Evolutionary conservation across 805 yeast species (phyloP), one percentile per base, ranked within the genome.

Genomic region (Jamesozyma gamospora): DNA sequence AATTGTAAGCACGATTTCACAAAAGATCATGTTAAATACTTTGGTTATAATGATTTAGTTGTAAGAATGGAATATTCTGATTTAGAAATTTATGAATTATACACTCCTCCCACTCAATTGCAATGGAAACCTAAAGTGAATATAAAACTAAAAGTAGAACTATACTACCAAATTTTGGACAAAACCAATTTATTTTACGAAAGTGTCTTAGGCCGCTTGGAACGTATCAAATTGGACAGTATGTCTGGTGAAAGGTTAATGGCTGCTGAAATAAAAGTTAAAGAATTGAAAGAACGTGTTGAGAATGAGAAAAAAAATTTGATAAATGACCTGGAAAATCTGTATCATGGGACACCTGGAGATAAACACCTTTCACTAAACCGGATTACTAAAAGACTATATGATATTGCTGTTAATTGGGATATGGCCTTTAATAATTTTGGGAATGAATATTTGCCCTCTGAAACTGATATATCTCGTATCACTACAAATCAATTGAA

Each of bases 391-490:
- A 66, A 90, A 49, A 72, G 72, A 28, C 67, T 90, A 14, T 96
- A 90, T 52, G 87, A 82, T 41, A 63, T 79, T 24, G 88, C 94
- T 3, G 87, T 85, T 17, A 73, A 69, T 31, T 92, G 97, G 97
- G 95, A 90, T 60, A 51, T 62, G 17, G 94, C 81, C 41, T 87
- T 92, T 51, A 71, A 75, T 28, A 82, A 75, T 7, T 90, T 92
- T 63, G 96, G 84, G 43, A 71, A 71, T 33, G 70, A 70, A 16
- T 92, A 73, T 54, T 70, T 90, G 43, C 97, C 97, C 1, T 77
- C 94, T 8, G 97, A 92, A 58, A 84, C 80, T 52, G 98, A 92
- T 69, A 83, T 92, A 48, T 79, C 94, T 4, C 71, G 85, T 46
- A 83, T 92, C 33, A 88, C 98, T 1, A 82, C 95, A 4, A 79